Conservation (phyloP, 2,329 filamentous ascomycete genomes). For the Clonostachys chloroleuca region DNA sequence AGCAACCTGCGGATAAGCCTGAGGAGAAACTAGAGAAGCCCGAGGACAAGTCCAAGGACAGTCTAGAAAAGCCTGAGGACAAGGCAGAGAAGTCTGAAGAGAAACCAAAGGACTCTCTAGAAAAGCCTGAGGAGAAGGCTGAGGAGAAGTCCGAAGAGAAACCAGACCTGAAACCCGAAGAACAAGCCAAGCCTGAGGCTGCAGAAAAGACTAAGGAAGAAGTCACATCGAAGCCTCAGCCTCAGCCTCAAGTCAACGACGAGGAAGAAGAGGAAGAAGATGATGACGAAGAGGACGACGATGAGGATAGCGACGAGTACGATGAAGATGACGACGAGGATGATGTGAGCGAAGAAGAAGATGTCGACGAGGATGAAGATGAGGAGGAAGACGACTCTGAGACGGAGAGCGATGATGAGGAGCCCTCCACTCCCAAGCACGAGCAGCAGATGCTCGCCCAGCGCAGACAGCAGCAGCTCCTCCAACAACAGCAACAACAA, state of each 20-base stretch:
- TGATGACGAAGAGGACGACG: neutral
- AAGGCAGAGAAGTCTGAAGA: neutral
- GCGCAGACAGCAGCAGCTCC: constrained; percentile 2
- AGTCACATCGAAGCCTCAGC: too few species aligned
- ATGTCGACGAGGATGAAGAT: constrained; percentile 1
- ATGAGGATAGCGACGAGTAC: neutral
- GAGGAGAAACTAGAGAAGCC: neutral
- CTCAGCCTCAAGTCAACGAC: too few species aligned
- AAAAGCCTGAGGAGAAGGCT: neutral
- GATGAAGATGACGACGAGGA: constrained; percentile 3
- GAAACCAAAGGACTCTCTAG: neutral
- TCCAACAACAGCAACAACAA: constrained; percentile 2
- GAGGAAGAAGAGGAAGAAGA: neutral
- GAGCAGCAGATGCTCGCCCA: constrained; percentile 3
- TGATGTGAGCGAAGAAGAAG: constrained; percentile 2
- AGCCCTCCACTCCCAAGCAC: constrained; percentile 4
- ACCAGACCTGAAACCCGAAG: too few species aligned
- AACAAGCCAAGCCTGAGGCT: too few species aligned
- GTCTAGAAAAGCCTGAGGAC: too few species aligned
- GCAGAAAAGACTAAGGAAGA: too few species aligned
- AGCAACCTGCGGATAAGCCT: neutral
- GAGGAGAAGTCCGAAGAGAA: neutral
- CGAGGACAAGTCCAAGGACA: too few species aligned
- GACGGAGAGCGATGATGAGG: constrained; percentile 4
- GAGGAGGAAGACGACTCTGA: constrained; percentile 3